Evolutionary conservation across 768 basidiomycete genomes (phyloP), one percentile per base, ranked within the genome.

Genomic region (Amanita rubescens): DNA sequence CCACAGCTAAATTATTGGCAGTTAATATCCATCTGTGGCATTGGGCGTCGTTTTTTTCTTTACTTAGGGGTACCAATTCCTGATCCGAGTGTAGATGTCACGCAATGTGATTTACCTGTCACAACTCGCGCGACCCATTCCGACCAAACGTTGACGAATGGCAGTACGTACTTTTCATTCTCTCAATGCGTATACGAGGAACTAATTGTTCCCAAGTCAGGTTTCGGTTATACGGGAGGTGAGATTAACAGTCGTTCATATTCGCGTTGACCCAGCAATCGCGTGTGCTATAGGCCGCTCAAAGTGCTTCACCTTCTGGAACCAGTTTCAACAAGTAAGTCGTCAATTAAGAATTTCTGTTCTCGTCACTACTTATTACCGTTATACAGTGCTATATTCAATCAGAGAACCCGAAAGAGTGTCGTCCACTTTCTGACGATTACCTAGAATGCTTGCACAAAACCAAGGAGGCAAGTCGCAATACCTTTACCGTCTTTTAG

Each of bases 401-500:
- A 54, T 80, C 92, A 35, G 88, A 93, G 61, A 73, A 73, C 43
- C 93, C 94, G 0, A 68, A 69, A 46, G 74, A 87, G 62, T 97
- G 94, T 68, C 74, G 75, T 14, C 69, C 77, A 14, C 83, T 81
- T 56, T 80, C 80, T 48, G 87, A 87, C 57, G 94, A 95, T 68
- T 97, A 97, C 70, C 64, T 94, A 52, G 92, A 94, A 66, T 96
- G 94, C 67, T 70, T 97, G 54, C 93, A 95, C 66, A 82, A 85
- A 63, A 82, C 80, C 24, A 87, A 94, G 70, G 91, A 93, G 82
- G 94, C 92, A 58, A 63, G 81, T 61, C 41, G 30, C 33, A 34
- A 15, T 5, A n/a, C n/a, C n/a, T n/a, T n/a, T n/a, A n/a, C n/a
- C n/a, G n/a, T 20, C n/a, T n/a, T 47, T 44, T 12, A n/a, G 33